Base-by-base conservation (phyloP, 371 early-diverging fungal genomes). In the Mortierella sp. region DNA sequence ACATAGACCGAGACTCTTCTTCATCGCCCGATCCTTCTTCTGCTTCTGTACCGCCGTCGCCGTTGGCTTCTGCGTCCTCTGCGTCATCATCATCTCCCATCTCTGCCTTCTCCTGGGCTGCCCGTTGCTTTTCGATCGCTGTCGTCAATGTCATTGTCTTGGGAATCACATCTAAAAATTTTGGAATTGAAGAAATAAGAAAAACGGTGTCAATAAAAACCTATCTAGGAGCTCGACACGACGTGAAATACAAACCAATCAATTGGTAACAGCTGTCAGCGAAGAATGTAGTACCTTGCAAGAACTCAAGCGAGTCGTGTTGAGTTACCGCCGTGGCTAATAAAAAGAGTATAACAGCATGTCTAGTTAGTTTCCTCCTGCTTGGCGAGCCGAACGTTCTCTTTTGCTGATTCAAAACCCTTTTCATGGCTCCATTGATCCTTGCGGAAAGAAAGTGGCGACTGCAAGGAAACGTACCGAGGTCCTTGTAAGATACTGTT, bases 401-500 rank as follows among this genome's bases (percentile, higher is more conserved):
- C 6, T 6, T 40, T 40, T 40, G 4, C 43, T 40, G 43, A 40
- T 40, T 40, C 43, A 40, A 6, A 13, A 9, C n/a, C 26, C 37
- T 16, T 34, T 34, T 61, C 61, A 14, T 5, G 1, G 28, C 48
- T 54, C 44, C 43, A 69, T 10, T 50, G 59, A 51, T 70, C 54
- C 37, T 40, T n/a, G 8, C 43, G 40, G 19, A 31, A 14, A 19
- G 61, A 59, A 16, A 19, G 16, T 46, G 46, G 9, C 46, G 6
- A 16, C 13, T 26, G 14, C 28, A 10, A 9, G 14, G 10, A 19
- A 37, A 54, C 88, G 83, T 93, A 90, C 94, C 95, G 55, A 95
- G 89, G 85, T 96, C 96, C 82, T 91, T 92, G 81, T 96, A 96
- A 59, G 85, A 91, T 1, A 96, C 90, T 0, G 94, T 94, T 81